These are phyloP conservation scores for Endogone sp. DNA, from an alignment of 192 early-diverging fungal species.

Conservation along the genomic window DNA sequence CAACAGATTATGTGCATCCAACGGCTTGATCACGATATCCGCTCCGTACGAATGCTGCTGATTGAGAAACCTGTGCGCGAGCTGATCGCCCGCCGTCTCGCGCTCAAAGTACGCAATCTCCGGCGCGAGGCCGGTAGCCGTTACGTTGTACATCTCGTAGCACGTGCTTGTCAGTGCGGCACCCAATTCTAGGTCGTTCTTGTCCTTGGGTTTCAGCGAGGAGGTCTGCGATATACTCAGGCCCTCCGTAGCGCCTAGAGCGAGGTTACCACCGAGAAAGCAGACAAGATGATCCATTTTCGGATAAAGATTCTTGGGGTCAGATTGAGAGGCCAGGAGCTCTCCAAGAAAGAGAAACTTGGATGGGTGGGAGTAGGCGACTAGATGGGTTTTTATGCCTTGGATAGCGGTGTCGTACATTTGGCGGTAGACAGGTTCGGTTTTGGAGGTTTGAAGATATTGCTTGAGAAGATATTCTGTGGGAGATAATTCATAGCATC, in stretches of 20 bases:
- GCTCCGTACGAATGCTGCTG: background rate
- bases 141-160: constrained; percentile 77
- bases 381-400: constrained; percentile 64
- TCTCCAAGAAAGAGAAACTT: constrained; percentile 68
- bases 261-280: constrained; percentile 83
- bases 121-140: constrained; percentile 73
- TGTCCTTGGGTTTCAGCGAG: constrained; percentile 38
- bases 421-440: constrained; percentile 55
- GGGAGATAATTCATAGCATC: constrained; percentile 3
- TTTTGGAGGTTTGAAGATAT: constrained; percentile 66
- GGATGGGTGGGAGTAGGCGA: constrained; percentile 52
- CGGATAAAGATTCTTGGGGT: constrained; percentile 22
- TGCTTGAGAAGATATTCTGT: constrained; percentile 92
- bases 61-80: constrained; percentile 7
- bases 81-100: constrained; percentile 11
- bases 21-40: constrained; percentile 63
- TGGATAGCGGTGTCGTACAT: constrained; percentile 62
- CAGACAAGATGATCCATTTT: constrained; percentile 97
- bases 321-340: constrained; percentile 19
- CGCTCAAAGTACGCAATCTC: constrained; percentile 82
- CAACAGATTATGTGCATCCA: constrained; percentile 75
- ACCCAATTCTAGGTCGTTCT: constrained; percentile 67
- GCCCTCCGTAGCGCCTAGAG: constrained; percentile 70
- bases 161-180: constrained; percentile 76
- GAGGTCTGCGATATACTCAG: constrained; percentile 29